A percentile compares a stretch with the other conserved stretches of the same genome.
Conservation (phyloP, 1,284 basidiomycete species). For the Boletellus dicymbophilus region DNA sequence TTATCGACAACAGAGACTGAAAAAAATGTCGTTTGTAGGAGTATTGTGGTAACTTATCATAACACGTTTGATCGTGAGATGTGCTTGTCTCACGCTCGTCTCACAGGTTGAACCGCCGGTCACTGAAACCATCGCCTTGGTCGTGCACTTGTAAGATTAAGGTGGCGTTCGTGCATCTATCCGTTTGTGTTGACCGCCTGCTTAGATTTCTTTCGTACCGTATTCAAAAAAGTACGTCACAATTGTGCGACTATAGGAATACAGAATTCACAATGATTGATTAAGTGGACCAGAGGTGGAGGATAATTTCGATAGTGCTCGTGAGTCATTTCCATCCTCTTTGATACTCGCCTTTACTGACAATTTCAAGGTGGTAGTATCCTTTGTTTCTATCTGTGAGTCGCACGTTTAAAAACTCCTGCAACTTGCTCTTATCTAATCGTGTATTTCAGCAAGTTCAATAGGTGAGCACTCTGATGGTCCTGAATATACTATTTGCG, state of each 20-base stretch:
- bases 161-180: no score
- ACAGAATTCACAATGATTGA: not conserved
- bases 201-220: conserved; percentile 7
- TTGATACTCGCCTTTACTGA: not conserved
- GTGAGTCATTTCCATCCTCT: not conserved
- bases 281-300: conserved; percentile 7
- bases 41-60: not conserved
- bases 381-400: not conserved
- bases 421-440: not conserved
- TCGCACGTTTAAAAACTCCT: not conserved
- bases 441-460: not conserved
- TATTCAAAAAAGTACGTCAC: conserved; percentile 5
- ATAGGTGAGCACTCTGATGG: not conserved
- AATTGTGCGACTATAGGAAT: no score
- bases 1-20: no score
- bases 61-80: not conserved
- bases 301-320: conserved; percentile 1
- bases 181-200: not conserved
- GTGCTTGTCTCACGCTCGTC: not conserved
- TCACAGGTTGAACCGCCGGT: conserved; percentile 1
- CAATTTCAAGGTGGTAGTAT: not conserved
- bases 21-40: not conserved
- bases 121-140: conserved; percentile 6
- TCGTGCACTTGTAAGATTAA: conserved; percentile 7
- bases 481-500: no score